A percentile compares a stretch with the other conserved stretches of the same genome.
Conservation (phyloP, 208 protist genomes). For the Herpetomonas samuelpessoai region DNA sequence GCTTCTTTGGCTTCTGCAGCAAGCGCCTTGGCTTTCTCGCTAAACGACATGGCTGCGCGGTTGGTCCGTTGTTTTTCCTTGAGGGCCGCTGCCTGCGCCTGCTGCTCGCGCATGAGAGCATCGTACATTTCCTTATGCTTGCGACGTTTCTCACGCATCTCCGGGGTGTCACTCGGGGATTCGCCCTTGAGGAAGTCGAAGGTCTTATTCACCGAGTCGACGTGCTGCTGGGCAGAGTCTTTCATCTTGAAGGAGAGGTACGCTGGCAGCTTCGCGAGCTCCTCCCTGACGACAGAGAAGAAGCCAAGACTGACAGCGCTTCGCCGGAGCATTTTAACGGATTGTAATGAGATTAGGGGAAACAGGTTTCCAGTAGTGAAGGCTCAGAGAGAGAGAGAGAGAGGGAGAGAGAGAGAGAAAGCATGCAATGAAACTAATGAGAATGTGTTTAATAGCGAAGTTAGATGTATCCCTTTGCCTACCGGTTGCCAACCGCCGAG, state of each 20-base stretch:
- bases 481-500: no score
- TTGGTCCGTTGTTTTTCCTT: conserved; percentile 20
- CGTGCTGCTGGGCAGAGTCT: conserved; percentile 25
- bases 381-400: background rate
- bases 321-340: conserved; percentile 29
- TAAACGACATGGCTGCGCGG: background rate
- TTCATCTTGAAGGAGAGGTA: conserved; percentile 25
- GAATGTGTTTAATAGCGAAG: no score
- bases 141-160: conserved; percentile 33
- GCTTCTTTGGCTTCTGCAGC: conserved; percentile 19
- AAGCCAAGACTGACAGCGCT: conserved; percentile 20
- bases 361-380: background rate
- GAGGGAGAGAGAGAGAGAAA: conserved; percentile 2
- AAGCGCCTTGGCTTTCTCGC: conserved; percentile 18
- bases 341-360: background rate
- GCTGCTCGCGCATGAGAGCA: conserved; percentile 40
- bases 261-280: conserved; percentile 43
- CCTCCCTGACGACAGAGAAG: conserved; percentile 38
- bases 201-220: conserved; percentile 31
- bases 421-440: background rate
- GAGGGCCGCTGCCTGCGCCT: conserved; percentile 15
- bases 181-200: conserved; percentile 50
- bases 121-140: conserved; percentile 68
- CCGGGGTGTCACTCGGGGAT: conserved; percentile 31
- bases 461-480: no score